Percentiles rank a stretch among this genome's conserved stretches.
Conservation (phyloP, 2,329 filamentous ascomycete genomes). For the Huntiella omanensis region DNA sequence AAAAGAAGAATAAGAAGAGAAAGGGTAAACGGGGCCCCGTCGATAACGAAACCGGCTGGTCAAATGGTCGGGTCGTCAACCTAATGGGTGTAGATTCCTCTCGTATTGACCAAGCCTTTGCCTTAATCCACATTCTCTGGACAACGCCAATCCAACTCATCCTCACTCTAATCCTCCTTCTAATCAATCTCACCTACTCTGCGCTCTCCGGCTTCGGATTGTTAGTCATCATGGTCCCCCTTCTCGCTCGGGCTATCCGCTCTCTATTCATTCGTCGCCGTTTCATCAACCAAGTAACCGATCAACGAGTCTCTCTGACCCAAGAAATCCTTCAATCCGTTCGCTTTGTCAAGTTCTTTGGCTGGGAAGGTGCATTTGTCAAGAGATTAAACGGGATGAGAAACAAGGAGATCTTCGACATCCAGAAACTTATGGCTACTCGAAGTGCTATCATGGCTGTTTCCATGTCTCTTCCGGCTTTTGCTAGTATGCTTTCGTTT, state of each 20-base stretch:
- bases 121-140: constrained; percentile 85
- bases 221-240: constrained; percentile 57
- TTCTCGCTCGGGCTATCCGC: constrained; percentile 60
- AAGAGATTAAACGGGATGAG: constrained; percentile 57
- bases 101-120: constrained; percentile 72
- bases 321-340: constrained; percentile 86
- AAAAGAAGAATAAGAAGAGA: constrained; percentile 22
- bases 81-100: constrained; percentile 93
- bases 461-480: constrained; percentile 73
- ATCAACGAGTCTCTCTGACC: constrained; percentile 75
- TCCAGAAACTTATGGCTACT: constrained; percentile 66
- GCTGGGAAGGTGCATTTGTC: constrained; percentile 81
- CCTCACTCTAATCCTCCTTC: constrained; percentile 58
- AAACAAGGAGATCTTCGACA: constrained; percentile 57
- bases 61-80: constrained; percentile 79
- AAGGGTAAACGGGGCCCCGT: constrained; percentile 23
- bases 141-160: constrained; percentile 62
- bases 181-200: constrained; percentile 79
- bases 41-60: constrained; percentile 61
- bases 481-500: constrained; percentile 88
- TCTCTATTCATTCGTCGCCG: constrained; percentile 57
- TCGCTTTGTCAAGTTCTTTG: constrained; percentile 90
- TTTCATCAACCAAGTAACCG: constrained; percentile 80
- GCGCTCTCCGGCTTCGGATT: constrained; percentile 76
- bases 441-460: constrained; percentile 72